A percentile compares a stretch with the other conserved stretches of the same genome.
phyloP scores from a whole-genome alignment of 2,329 filamentous ascomycete genomes.

The Penicillium psychrosexuale region DNA sequence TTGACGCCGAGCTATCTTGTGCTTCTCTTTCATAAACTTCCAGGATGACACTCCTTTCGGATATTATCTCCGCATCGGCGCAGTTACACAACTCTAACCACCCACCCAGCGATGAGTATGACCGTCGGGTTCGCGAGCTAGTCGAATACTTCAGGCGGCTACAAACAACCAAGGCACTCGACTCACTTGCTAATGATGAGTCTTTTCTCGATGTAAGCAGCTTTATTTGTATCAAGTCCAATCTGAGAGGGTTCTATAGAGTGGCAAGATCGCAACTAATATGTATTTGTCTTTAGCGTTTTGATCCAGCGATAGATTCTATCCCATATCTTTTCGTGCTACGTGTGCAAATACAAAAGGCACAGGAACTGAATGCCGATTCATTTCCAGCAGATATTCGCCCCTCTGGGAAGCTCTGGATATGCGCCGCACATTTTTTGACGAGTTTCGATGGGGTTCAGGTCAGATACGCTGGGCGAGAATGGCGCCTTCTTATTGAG shows the following conservation, averaged over 20 bases:
- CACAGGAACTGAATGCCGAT: slow-evolving; percentile 35
- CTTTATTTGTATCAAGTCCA: background rate
- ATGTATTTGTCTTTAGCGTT: slow-evolving; percentile 11
- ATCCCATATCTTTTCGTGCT: slow-evolving; percentile 59
- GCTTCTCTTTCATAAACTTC: background rate
- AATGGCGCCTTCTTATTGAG: slow-evolving; percentile 41
- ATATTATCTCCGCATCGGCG: slow-evolving; percentile 19
- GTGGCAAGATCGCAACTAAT: background rate
- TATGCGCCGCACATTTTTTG: slow-evolving; percentile 50
- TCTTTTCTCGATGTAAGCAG: slow-evolving; percentile 36
- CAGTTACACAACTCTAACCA: slow-evolving; percentile 33
- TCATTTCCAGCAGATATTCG: slow-evolving; percentile 39
- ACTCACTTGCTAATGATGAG: slow-evolving; percentile 28
- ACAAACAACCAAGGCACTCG: slow-evolving; percentile 32
- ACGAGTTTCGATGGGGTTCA: slow-evolving; percentile 52
- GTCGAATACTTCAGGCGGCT: slow-evolving; percentile 39
- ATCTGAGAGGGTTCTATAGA: background rate
- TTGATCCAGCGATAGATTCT: slow-evolving; percentile 58
- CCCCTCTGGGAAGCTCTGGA: slow-evolving; percentile 50
- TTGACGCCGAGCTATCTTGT: background rate
- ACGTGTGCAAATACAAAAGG: slow-evolving; percentile 45
- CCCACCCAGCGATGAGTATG: slow-evolving; percentile 43
- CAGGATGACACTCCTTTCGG: slow-evolving; percentile 15
- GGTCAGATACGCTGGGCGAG: slow-evolving; percentile 43
- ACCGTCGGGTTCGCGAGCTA: slow-evolving; percentile 42